A percentile compares a stretch with the other conserved stretches of the same genome.
phyloP scores from a whole-genome alignment of 2,329 filamentous ascomycete species.

The Gremmenia infestans region DNA sequence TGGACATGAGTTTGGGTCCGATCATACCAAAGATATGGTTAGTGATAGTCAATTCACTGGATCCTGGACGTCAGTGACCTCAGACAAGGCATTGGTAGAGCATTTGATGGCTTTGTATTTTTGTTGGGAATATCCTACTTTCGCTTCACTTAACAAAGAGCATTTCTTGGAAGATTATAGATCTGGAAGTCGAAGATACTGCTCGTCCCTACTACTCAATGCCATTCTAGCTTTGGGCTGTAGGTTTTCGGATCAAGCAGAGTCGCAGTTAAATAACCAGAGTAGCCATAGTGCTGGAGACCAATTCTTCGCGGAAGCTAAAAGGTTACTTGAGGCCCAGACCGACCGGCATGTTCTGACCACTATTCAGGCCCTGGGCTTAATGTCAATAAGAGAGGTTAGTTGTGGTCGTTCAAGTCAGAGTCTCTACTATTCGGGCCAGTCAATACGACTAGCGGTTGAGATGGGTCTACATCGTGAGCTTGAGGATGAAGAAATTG shows the following conservation, averaged over 20 bases:
- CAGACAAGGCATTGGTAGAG: conserved; percentile 53
- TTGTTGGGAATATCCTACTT: conserved; percentile 72
- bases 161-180: conserved; percentile 27
- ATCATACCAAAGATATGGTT: conserved; percentile 58
- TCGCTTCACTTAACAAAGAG: conserved; percentile 59
- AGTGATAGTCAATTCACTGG: conserved; percentile 59
- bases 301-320: conserved; percentile 67
- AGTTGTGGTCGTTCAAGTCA: conserved; percentile 68
- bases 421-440: conserved; percentile 67
- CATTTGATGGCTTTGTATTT: conserved; percentile 65
- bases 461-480: conserved; percentile 33
- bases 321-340: conserved; percentile 55
- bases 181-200: conserved; percentile 6
- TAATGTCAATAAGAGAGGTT: conserved; percentile 72
- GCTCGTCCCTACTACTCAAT: conserved; percentile 38
- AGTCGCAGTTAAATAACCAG: conserved; percentile 55
- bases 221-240: conserved; percentile 49
- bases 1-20: conserved; percentile 54
- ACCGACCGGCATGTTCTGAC: conserved; percentile 57
- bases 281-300: conserved; percentile 64
- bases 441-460: conserved; percentile 66
- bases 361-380: conserved; percentile 68
- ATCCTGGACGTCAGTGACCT: conserved; percentile 64
- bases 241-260: conserved; percentile 63
- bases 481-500: conserved; percentile 20